Conservation (phyloP, 2,329 filamentous ascomycete genomes). For the Xylariomycetidae sp. region DNA sequence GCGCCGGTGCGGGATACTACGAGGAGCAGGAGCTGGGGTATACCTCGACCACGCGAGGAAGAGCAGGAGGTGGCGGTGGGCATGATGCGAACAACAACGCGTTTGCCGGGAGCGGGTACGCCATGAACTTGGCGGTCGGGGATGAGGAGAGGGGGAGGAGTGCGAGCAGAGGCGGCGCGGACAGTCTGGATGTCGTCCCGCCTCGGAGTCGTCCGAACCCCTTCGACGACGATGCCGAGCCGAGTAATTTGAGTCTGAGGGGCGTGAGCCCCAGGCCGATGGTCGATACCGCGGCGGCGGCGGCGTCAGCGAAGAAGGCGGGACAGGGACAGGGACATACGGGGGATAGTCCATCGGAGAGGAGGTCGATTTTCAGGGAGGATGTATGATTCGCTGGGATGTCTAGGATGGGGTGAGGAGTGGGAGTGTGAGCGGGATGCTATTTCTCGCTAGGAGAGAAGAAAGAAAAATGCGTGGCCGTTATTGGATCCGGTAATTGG, state of each 20-base stretch:
- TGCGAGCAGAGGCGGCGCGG: conserved; percentile 34
- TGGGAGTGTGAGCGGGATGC: too few relatives aligned
- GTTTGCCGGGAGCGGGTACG: conserved; percentile 35
- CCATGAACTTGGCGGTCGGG: conserved; percentile 42
- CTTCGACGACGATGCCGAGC: conserved; percentile 63
- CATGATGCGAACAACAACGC: too few relatives aligned
- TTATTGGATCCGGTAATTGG: too few relatives aligned
- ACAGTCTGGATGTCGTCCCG: conserved; percentile 26
- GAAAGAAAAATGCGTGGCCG: too few relatives aligned
- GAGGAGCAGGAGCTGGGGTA: conserved; percentile 71
- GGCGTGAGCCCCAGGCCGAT: conserved; percentile 76
- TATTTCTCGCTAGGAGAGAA: too few relatives aligned
- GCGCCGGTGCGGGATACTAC: conserved; percentile 56
- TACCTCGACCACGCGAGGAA: conserved; percentile 32
- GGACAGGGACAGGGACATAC: conserved; percentile 5
- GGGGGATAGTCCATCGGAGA: conserved; percentile 24
- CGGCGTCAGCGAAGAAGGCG: conserved; percentile 7
- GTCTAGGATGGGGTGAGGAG: neutral
- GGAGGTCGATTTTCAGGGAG: conserved; percentile 25
- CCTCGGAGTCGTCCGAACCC: conserved; percentile 48
- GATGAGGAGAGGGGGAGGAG: conserved; percentile 35
- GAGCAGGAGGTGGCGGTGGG: conserved; percentile 52
- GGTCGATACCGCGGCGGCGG: conserved; percentile 32
- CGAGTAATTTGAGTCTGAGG: conserved; percentile 57
- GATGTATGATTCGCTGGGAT: too few relatives aligned